Conservation (phyloP, 768 basidiomycete species). For the Leccinum truebloodii region DNA sequence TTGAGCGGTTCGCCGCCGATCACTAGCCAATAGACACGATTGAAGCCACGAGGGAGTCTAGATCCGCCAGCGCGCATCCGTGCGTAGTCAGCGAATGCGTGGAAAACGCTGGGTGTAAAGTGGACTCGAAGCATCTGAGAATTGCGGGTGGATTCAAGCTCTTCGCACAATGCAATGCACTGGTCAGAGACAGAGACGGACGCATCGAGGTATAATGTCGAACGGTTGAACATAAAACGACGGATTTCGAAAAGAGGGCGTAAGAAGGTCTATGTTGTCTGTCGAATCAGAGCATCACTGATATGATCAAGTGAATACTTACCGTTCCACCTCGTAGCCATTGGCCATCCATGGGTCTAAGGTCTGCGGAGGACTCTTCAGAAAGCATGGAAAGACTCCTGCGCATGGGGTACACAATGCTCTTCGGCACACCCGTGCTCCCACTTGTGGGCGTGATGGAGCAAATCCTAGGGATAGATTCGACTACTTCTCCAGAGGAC, state of each 20-base stretch:
- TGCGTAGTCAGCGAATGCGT: slow-evolving; percentile 18
- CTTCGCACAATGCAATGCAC: slow-evolving; percentile 12
- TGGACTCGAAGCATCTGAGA: slow-evolving; percentile 17
- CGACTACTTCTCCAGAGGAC: slow-evolving; percentile 16
- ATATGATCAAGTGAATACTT: neutral
- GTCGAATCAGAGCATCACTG: neutral
- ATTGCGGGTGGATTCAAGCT: slow-evolving; percentile 14
- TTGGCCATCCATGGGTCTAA: slow-evolving; percentile 18
- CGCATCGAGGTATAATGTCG: slow-evolving; percentile 14
- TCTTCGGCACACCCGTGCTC: slow-evolving; percentile 25
- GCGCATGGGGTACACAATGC: slow-evolving; percentile 18
- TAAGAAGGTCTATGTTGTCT: slow-evolving; percentile 12
- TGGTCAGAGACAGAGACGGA: slow-evolving; percentile 13
- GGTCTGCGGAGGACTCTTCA: slow-evolving; percentile 11
- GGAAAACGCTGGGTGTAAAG: slow-evolving; percentile 19
- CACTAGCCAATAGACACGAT: slow-evolving; percentile 19
- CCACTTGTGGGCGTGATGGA: slow-evolving; percentile 26
- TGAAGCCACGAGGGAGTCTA: slow-evolving; percentile 17
- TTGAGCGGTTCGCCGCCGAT: slow-evolving; percentile 18
- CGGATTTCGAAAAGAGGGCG: slow-evolving; percentile 20
- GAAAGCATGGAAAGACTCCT: slow-evolving; percentile 16
- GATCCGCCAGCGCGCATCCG: slow-evolving; percentile 10
- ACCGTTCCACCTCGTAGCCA: slow-evolving; percentile 18
- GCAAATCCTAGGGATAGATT: slow-evolving; percentile 9
- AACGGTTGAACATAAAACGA: slow-evolving; percentile 20